phyloP scores from a whole-genome alignment of 179 eudicot genomes.

The Pouteria campechiana region DNA sequence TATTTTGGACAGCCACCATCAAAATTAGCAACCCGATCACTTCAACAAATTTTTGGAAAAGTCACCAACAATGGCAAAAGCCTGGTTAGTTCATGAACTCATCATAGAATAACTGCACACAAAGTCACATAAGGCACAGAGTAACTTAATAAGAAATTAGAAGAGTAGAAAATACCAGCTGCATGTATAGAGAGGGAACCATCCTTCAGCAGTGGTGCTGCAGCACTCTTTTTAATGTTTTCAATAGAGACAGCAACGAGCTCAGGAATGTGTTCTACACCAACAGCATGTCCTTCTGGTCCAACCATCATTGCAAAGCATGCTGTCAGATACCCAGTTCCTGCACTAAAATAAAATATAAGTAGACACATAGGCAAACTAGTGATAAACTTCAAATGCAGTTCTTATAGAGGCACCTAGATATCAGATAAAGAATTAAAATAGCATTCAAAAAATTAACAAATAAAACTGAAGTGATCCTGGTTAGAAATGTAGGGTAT shows the following conservation, averaged over 20 bases:
- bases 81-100: not conserved
- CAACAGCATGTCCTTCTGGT: conserved; percentile 75
- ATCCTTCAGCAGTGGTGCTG: conserved; percentile 57
- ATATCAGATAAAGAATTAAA: too few relatives aligned
- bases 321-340: conserved; percentile 95
- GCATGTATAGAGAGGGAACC: conserved; percentile 67
- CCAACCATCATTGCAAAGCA: conserved; percentile 95
- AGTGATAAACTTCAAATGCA: too few relatives aligned
- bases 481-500: too few relatives aligned
- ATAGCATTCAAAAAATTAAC: too few relatives aligned
- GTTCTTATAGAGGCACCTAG: too few relatives aligned
- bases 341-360: conserved; percentile 40
- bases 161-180: conserved; percentile 55
- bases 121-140: not conserved
- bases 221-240: conserved; percentile 69
- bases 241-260: conserved; percentile 50
- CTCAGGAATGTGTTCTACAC: conserved; percentile 93
- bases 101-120: not conserved
- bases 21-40: too few relatives aligned
- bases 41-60: too few relatives aligned
- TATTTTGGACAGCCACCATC: too few relatives aligned
- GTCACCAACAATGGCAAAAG: not conserved
- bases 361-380: not conserved
- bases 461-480: too few relatives aligned
- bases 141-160: not conserved